Conservation (phyloP, 352 stramenopile genomes). For the Phytophthora crassamura region DNA sequence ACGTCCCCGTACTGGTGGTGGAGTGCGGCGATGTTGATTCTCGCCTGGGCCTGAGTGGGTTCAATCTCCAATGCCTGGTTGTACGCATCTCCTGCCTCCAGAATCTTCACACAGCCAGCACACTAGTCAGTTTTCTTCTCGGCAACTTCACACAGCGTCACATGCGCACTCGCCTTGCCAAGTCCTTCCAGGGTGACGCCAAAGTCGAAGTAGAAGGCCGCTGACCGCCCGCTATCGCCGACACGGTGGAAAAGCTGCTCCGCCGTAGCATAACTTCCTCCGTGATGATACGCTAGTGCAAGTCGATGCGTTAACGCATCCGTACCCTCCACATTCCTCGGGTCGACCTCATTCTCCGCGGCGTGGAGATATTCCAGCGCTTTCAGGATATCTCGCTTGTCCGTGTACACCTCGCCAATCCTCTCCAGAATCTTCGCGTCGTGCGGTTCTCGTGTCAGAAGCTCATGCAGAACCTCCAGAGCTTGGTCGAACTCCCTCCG, state of each 20-base stretch:
- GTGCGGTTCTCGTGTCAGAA: conserved; percentile 21
- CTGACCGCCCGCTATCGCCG: conserved; percentile 17
- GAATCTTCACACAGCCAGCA: conserved; percentile 35
- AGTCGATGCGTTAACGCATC: conserved; percentile 32
- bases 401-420: conserved; percentile 45
- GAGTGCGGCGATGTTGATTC: conserved; percentile 72
- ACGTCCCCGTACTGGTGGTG: conserved; percentile 68
- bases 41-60: conserved; percentile 40
- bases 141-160: neutral
- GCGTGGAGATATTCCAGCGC: conserved; percentile 29
- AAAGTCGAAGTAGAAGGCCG: conserved; percentile 61
- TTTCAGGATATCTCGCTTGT: conserved; percentile 28
- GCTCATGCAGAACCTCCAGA: conserved; percentile 24
- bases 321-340: neutral
- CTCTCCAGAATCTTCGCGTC: conserved; percentile 31
- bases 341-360: conserved; percentile 19
- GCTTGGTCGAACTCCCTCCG: conserved; percentile 36
- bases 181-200: conserved; percentile 54
- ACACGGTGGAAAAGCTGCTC: conserved; percentile 41
- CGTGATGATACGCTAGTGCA: conserved; percentile 50
- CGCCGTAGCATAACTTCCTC: conserved; percentile 33
- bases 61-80: conserved; percentile 46
- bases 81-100: conserved; percentile 52
- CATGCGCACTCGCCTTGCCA: conserved; percentile 44
- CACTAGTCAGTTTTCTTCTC: conserved; percentile 7